Percentiles rank a stretch among this genome's conserved stretches.
These are phyloP conservation scores for Microascus cirrosus DNA, from an alignment of 2,329 filamentous ascomycete genomes.

Conservation along the genomic window DNA sequence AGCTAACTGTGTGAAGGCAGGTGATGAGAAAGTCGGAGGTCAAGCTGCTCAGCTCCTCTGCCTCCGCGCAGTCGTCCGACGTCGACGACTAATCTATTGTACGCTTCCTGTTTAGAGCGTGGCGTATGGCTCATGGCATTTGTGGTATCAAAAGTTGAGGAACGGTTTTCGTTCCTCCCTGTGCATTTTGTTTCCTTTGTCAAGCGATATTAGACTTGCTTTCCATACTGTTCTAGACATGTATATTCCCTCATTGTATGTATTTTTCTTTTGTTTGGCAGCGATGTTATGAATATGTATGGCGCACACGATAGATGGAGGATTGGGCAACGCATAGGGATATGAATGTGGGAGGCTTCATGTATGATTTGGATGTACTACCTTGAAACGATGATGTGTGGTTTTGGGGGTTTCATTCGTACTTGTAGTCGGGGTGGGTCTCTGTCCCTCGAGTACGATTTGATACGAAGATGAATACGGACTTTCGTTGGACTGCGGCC, in stretches of 20 bases:
- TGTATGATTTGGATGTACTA: too few species aligned
- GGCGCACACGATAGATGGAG: neutral
- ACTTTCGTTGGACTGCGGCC: too few species aligned
- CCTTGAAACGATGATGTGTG: too few species aligned
- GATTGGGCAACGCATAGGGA: neutral
- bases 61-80: conserved; percentile 3
- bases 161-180: neutral
- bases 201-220: neutral
- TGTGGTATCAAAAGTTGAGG: neutral
- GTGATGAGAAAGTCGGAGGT: conserved; percentile 4
- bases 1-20: conserved; percentile 1
- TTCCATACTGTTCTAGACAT: neutral
- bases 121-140: neutral
- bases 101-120: neutral
- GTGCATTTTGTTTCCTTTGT: neutral
- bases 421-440: too few species aligned
- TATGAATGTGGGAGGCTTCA: too few species aligned
- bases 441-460: too few species aligned
- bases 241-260: neutral
- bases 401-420: too few species aligned
- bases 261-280: neutral
- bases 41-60: neutral
- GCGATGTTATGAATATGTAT: neutral
- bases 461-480: too few species aligned
- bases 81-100: neutral